Conservation (phyloP, 805 yeast species). For the Pichia sporocuriosa region DNA sequence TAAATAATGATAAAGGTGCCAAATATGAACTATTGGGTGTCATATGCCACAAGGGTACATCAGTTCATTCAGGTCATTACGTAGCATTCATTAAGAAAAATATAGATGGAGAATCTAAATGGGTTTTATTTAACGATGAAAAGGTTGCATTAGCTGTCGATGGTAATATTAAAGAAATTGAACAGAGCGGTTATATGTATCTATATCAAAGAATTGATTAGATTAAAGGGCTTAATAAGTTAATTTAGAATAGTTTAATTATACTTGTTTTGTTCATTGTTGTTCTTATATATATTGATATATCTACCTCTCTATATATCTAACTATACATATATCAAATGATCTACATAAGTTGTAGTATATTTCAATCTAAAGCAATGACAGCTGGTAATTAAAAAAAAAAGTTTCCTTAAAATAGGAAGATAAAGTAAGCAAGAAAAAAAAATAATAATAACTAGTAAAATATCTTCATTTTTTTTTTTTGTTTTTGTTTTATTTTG, state of each 20-base stretch:
- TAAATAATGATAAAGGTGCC: background rate
- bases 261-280: background rate
- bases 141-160: constrained; percentile 61
- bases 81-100: constrained; percentile 62
- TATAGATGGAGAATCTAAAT: constrained; percentile 35
- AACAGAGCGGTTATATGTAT: constrained; percentile 43
- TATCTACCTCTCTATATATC: too few species aligned
- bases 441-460: background rate
- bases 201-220: constrained; percentile 24
- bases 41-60: constrained; percentile 82
- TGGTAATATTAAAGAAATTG: constrained; percentile 36
- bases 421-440: background rate
- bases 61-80: constrained; percentile 90
- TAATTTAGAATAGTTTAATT: background rate
- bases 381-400: background rate
- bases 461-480: too few species aligned
- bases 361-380: background rate
- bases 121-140: constrained; percentile 87
- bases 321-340: too few species aligned
- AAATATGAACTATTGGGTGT: constrained; percentile 52
- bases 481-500: too few species aligned
- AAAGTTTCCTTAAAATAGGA: too few species aligned
- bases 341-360: too few species aligned
- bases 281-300: background rate
- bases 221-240: too few species aligned